Evolutionary conservation across 2,329 filamentous ascomycete genomes (phyloP).

Genomic region (Verruconis gallopava): DNA sequence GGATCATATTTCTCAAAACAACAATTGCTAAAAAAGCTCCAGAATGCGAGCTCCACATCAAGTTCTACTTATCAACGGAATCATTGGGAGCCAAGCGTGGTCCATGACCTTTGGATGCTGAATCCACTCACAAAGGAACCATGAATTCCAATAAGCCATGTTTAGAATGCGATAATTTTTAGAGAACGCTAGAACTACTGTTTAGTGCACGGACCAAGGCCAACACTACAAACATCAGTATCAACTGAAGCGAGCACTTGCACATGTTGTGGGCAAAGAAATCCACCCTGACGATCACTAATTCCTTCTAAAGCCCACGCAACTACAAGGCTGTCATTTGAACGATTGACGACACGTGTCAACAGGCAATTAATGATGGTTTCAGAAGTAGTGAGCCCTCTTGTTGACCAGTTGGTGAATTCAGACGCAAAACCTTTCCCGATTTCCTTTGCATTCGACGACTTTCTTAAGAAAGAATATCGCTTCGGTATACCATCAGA

Average conservation of each 20-base stretch:
- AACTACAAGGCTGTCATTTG: neutral
- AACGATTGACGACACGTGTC: neutral
- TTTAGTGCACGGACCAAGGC: too few relatives aligned
- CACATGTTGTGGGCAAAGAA: neutral
- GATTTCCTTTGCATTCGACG: constrained; percentile 71
- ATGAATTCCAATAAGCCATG: too few relatives aligned
- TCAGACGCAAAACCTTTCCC: constrained; percentile 17
- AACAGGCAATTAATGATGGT: too few relatives aligned
- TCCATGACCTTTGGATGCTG: too few relatives aligned
- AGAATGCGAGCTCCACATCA: too few relatives aligned
- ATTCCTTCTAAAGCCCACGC: neutral
- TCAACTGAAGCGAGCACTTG: neutral
- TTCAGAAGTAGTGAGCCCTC: neutral
- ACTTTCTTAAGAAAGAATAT: constrained; percentile 72
- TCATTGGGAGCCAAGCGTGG: too few relatives aligned
- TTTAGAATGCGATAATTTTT: too few relatives aligned
- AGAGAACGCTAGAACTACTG: too few relatives aligned
- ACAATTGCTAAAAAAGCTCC: too few relatives aligned
- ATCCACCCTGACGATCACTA: neutral
- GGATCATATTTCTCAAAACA: too few relatives aligned
- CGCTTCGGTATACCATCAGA: constrained; percentile 65
- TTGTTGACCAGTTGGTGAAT: constrained; percentile 19
- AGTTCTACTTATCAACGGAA: too few relatives aligned
- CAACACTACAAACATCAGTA: neutral
- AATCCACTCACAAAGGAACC: too few relatives aligned